A percentile compares a stretch with the other conserved stretches of the same genome.
These are phyloP conservation scores for Neurospora sp. DNA, from an alignment of 495 filamentous ascomycete species.

Conservation along the genomic window DNA sequence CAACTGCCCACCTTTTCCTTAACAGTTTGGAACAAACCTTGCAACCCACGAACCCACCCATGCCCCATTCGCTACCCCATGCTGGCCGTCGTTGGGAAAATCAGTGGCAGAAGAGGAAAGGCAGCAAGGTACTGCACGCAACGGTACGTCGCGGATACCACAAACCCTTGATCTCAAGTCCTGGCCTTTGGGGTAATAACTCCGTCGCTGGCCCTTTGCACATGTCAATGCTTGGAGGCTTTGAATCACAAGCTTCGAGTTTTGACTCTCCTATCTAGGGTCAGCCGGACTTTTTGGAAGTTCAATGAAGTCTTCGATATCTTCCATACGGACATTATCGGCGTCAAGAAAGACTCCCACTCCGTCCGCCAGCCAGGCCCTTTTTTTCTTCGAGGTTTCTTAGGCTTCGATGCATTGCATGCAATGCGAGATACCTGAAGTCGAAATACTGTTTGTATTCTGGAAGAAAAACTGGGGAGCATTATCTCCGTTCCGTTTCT, in stretches of 20 bases:
- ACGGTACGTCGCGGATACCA: not conserved
- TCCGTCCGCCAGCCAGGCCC: not conserved
- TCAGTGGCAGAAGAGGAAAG: not conserved
- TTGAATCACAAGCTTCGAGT: not conserved
- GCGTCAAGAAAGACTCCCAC: not conserved
- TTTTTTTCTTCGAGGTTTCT: not conserved
- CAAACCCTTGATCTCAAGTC: not conserved
- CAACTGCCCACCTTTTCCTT: not conserved
- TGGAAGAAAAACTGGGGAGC: not conserved
- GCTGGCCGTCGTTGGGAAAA: not conserved
- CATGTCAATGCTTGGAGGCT: not conserved
- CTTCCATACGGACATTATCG: not conserved
- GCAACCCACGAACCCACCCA: not conserved
- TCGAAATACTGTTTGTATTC: not conserved
- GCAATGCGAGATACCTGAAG: not conserved
- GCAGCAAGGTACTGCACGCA: not conserved
- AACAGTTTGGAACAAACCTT: not conserved
- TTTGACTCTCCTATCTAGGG: not conserved
- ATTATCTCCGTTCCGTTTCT: not conserved
- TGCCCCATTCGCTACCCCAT: not conserved
- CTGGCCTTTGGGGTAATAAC: not conserved
- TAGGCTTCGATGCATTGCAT: not conserved
- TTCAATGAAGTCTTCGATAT: not conserved
- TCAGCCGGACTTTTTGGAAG: not conserved
- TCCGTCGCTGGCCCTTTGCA: not conserved